Conservation (phyloP, 306 rosid species). For the Begonia fuchsioides region DNA sequence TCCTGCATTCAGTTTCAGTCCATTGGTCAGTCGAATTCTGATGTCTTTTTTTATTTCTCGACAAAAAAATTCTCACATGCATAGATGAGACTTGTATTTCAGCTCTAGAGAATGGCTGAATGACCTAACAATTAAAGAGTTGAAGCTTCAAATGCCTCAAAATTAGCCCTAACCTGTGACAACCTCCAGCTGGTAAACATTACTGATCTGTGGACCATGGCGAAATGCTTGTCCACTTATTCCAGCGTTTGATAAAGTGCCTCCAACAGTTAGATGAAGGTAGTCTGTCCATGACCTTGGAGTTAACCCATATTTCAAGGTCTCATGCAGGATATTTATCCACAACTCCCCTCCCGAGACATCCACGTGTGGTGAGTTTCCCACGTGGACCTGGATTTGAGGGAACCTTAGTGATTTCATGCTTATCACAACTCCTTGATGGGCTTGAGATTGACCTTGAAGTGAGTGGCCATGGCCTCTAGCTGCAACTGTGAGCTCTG, state of each 20-base stretch:
- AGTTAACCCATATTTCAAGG: conserved; percentile 59
- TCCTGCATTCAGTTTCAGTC: conserved; percentile 39
- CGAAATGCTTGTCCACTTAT: conserved; percentile 89
- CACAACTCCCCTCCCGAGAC: conserved; percentile 88
- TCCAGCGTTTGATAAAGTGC: conserved; percentile 94
- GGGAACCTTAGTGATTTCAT: conserved; percentile 60
- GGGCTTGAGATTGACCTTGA: conserved; percentile 79
- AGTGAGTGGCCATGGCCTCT: conserved; percentile 98
- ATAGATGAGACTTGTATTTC: too few relatives aligned
- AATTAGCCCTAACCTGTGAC: conserved; percentile 63
- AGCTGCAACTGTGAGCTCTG: conserved; percentile 74
- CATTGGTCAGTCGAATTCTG: too few relatives aligned
- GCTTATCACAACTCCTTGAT: conserved; percentile 61
- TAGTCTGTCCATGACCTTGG: conserved; percentile 98
- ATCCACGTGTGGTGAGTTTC: conserved; percentile 42
- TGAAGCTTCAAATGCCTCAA: not conserved
- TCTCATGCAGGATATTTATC: conserved; percentile 83
- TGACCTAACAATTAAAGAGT: not conserved
- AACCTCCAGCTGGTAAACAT: conserved; percentile 82
- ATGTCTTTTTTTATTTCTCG: too few relatives aligned
- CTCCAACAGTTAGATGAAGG: conserved; percentile 84
- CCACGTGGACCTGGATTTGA: conserved; percentile 39
- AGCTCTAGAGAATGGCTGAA: too few relatives aligned
- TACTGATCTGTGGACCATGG: conserved; percentile 96
- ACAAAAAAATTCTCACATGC: too few relatives aligned